phyloP scores from a whole-genome alignment of 2,329 filamentous ascomycete genomes.

The Phoma herbarum region DNA sequence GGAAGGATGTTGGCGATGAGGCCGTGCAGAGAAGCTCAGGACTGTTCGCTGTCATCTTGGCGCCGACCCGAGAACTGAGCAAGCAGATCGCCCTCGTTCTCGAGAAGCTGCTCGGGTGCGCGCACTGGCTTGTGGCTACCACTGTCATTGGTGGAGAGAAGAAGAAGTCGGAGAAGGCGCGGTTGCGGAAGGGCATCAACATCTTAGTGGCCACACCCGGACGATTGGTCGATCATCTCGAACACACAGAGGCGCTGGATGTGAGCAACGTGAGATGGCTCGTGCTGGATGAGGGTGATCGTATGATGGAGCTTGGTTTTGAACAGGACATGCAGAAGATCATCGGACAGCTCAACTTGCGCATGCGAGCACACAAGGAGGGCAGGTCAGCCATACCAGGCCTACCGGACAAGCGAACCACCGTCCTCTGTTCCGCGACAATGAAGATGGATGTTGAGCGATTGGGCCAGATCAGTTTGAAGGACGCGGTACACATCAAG shows the following conservation, averaged over 20 bases:
- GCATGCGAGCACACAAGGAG: constrained; percentile 66
- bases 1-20: constrained; percentile 41
- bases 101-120: constrained; percentile 84
- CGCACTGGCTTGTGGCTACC: constrained; percentile 92
- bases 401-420: constrained; percentile 79
- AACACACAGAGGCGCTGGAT: constrained; percentile 89
- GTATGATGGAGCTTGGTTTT: constrained; percentile 98
- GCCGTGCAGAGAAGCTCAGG: constrained; percentile 83
- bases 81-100: constrained; percentile 92
- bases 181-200: constrained; percentile 91
- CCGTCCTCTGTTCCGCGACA: constrained; percentile 92
- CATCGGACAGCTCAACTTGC: constrained; percentile 77
- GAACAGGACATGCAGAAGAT: constrained; percentile 92
- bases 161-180: constrained; percentile 87
- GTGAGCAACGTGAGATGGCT: constrained; percentile 92
- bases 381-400: constrained; percentile 68
- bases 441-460: constrained; percentile 98
- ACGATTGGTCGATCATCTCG: constrained; percentile 87
- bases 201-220: constrained; percentile 96
- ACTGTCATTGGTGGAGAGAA: constrained; percentile 79
- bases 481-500: constrained; percentile 88
- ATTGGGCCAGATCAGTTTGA: constrained; percentile 91
- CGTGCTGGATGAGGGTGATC: constrained; percentile 93
- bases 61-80: constrained; percentile 91
- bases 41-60: constrained; percentile 91